Base-by-base conservation (phyloP, 257 asterid species). In the Cynanchum wilfordii region DNA sequence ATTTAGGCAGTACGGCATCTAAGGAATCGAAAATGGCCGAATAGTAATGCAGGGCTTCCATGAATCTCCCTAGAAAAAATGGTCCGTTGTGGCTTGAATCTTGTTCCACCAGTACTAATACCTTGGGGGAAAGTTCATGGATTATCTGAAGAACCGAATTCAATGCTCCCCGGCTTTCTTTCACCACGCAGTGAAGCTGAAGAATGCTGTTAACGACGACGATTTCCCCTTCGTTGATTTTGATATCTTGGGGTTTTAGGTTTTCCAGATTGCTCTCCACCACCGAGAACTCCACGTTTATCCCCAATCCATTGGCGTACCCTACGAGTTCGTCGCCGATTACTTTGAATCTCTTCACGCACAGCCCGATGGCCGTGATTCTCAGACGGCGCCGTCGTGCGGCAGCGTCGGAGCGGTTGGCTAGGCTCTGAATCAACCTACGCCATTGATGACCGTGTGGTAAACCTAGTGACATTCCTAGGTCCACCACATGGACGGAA, bases 41-140 rank as follows among this genome's bases (percentile, higher is more conserved):
- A 63, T 89, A 90, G 60, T 89, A 90, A 73, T 89, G 88, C 79
- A 90, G 45, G 0, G 97, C 93, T 75, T 90, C 96, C 97, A 88
- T 88, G 84, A 91, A 89, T 68, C 97, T 76, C 29, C 97, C 97
- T 1, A 91, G 78, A 40, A 90, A 89, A 79, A 90, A 89, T 0
- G 97, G 97, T 20, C 97, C 97, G 22, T 89, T 90, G 73, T 89
- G 97, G 83, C 96, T 86, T 16, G 97, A 90, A 77, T 90, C 97
- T 76, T 90, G 97, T 84, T 91, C 96, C 2, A 91, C 92, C 0
- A 89, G 83, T 25, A 87, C 89, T 7, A 91, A 55, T 4, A 83
- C 85, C 84, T 78, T 89, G 0, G 96, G 96, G 4, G 90, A 73
- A 1, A 91, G 90, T 74, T 80, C 88, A 33, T 87, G 90, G 6